Evolutionary conservation across 352 stramenopile genomes (phyloP).

Genomic region (Phytophthora ohioensis): DNA sequence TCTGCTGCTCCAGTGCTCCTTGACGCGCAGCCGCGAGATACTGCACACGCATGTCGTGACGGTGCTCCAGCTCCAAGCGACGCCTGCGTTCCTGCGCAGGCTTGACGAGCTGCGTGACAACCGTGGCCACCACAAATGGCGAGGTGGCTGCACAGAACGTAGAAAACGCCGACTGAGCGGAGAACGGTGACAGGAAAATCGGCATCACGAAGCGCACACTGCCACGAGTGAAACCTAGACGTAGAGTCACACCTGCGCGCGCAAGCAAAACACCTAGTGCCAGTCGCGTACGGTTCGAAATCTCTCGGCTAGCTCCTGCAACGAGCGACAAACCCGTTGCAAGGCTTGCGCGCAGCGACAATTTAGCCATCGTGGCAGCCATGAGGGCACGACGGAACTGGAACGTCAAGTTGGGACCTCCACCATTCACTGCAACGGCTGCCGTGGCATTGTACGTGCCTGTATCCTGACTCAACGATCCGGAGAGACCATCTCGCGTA

Average conservation of each 20-base stretch:
- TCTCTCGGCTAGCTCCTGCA: slow-evolving; percentile 58
- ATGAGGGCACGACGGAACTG: slow-evolving; percentile 55
- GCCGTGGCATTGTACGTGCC: slow-evolving; percentile 48
- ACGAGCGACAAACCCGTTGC: slow-evolving; percentile 58
- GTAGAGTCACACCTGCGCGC: slow-evolving; percentile 65
- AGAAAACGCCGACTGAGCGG: slow-evolving; percentile 66
- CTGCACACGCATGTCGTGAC: slow-evolving; percentile 57
- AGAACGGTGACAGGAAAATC: slow-evolving; percentile 85
- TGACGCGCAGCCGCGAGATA: slow-evolving; percentile 66
- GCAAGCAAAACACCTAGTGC: slow-evolving; percentile 69
- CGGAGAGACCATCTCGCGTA: slow-evolving; percentile 79
- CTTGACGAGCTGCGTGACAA: slow-evolving; percentile 74
- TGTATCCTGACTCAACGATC: slow-evolving; percentile 63
- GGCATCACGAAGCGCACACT: slow-evolving; percentile 86
- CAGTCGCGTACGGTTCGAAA: slow-evolving; percentile 67
- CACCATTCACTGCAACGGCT: slow-evolving; percentile 54
- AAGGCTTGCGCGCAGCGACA: slow-evolving; percentile 63
- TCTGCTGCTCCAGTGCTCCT: slow-evolving; percentile 73
- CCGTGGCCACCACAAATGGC: slow-evolving; percentile 70
- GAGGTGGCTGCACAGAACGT: slow-evolving; percentile 81
- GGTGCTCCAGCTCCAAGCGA: slow-evolving; percentile 55
- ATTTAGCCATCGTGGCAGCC: slow-evolving; percentile 53
- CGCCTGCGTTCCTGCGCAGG: slow-evolving; percentile 70
- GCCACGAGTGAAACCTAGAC: slow-evolving; percentile 77
- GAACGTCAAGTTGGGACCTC: slow-evolving; percentile 67